Base-by-base conservation (phyloP, 2,329 filamentous ascomycete species). In the Samsoniella hepiali region DNA sequence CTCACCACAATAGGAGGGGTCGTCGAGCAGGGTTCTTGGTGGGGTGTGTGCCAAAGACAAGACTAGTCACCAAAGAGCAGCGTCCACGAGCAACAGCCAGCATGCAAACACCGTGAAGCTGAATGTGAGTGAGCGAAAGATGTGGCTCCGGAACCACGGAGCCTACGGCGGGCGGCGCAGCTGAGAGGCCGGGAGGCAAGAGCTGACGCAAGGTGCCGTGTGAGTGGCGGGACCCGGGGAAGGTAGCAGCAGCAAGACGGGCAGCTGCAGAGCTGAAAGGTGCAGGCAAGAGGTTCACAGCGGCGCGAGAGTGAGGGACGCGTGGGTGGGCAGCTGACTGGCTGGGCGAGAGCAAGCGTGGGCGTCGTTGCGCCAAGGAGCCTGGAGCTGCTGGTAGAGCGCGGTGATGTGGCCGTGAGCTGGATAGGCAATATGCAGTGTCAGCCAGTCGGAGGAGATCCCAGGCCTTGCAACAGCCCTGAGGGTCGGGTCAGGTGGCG, bases 1-100 rank as follows among this genome's bases (percentile, higher is more conserved):
- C 45, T 63, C 62, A 63, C 58, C 55, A 54, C 62, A 63, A 31
- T 51, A 44, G 55, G 47, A 58, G 60, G 60, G 53, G 60, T 62
- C 31, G 29, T 58, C 22, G 38, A 47, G 47, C 53, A 63, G 62
- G 62, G 62, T 57, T 38, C 29, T 47, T 54, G 36, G 54, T 50
- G 55, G 55, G 38, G 47, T 49, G 27, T 63, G 50, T 32, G 13
- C 32, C 42, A 3, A 22, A 32, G 32, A 44, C 36, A 29, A 27
- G 22, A 13, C 22, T 32, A n/a, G 59, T 55, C 42, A 31, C 50
- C n/a, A 13, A 32, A 38, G 13, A 27, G 11, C 3, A 47, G 49
- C 49, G 58, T 53, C 27, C n/a, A 61, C 49, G 9, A 27, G n/a
- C 27, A 36, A n/a, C n/a, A 22, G 61, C 4, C n/a, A 22, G 61